Evolutionary conservation across 768 basidiomycete species (phyloP), one percentile per base, ranked within the genome.

Genomic region (Rhodotorula babjevae): DNA sequence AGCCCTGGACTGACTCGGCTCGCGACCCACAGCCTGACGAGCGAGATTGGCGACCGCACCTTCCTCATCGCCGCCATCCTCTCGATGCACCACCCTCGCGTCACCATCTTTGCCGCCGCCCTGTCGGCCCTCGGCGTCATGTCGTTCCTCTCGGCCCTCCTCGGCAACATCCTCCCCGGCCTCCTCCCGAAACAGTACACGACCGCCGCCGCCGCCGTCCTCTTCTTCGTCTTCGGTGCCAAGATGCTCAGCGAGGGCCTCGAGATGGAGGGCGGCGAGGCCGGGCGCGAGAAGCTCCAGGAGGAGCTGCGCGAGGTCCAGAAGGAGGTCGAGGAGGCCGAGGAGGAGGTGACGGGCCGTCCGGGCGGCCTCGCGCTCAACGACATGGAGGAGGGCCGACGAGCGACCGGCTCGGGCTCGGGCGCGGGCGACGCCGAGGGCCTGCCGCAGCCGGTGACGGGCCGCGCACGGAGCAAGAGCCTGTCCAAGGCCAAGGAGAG

Each of bases 281-380:
- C 47, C 40, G 92, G 90, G 12, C 88, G 83, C 65, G 89, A 87
- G 71, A 92, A 93, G 82, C 89, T 96, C 25, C 82, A 88, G 78
- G 94, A 97, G 81, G 96, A 98, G 82, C 91, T 97, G 89, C 86
- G 87, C 66, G 94, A 99, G 83, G 90, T 91, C n/a, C 89, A 90
- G 82, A 92, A 94, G 80, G 95, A 99, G 82, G 90, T 98, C 63
- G 88, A 92, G 77, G 90, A 87, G 61, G 81, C 81, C 8, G 90
- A 92, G 72, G 89, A 71, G 61, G 73, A 74, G 66, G 74, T 65
- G 25, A 60, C 84, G 4, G 84, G 79, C 29, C 80, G 82, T 47
- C 73, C 27, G 64, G 68, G 64, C 73, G 78, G 42, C 9, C 44
- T 61, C n/a, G 77, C 77, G 65, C 80, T 95, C 69, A 87, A 89